phyloP scores from a whole-genome alignment of 2,329 filamentous ascomycete species.

The Neurospora sp. region DNA sequence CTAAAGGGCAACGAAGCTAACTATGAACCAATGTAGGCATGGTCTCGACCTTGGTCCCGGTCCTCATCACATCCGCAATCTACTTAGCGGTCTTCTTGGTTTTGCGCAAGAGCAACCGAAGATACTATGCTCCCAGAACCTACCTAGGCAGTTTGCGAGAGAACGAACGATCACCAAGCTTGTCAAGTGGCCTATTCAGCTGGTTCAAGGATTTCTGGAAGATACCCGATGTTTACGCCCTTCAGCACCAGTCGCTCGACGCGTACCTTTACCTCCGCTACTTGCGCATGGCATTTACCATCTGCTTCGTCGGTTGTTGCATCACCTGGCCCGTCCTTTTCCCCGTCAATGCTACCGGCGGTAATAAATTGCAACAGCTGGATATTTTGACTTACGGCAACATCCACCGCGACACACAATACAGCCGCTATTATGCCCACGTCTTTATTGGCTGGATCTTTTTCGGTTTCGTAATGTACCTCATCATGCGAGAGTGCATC shows the following conservation, averaged over 20 bases:
- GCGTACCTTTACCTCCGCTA: constrained; percentile 87
- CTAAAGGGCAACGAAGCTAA: not conserved
- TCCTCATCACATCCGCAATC: constrained; percentile 26
- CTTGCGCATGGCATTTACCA: constrained; percentile 62
- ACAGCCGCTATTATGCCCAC: constrained; percentile 70
- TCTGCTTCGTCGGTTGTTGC: constrained; percentile 72
- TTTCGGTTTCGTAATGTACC: constrained; percentile 79
- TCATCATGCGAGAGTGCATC: constrained; percentile 77
- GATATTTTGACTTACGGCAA: constrained; percentile 75
- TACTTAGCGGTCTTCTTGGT: constrained; percentile 36
- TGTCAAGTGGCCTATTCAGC: constrained; percentile 52
- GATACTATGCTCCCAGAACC: constrained; percentile 40
- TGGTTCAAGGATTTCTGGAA: constrained; percentile 61
- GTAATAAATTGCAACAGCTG: constrained; percentile 52
- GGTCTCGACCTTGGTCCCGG: constrained; percentile 32
- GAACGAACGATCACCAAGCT: constrained; percentile 45
- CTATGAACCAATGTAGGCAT: constrained; percentile 23
- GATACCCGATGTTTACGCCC: constrained; percentile 64
- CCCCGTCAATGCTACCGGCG: constrained; percentile 79
- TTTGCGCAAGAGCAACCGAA: constrained; percentile 33
- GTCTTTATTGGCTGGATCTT: constrained; percentile 73
- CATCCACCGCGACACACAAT: constrained; percentile 39
- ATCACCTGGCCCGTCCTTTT: constrained; percentile 83
- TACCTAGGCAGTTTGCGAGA: constrained; percentile 37
- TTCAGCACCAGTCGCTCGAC: constrained; percentile 88